Percentiles rank a stretch among this genome's conserved stretches.
Conservation (phyloP, 371 early-diverging fungal species). For the Apophysomyces sp. region DNA sequence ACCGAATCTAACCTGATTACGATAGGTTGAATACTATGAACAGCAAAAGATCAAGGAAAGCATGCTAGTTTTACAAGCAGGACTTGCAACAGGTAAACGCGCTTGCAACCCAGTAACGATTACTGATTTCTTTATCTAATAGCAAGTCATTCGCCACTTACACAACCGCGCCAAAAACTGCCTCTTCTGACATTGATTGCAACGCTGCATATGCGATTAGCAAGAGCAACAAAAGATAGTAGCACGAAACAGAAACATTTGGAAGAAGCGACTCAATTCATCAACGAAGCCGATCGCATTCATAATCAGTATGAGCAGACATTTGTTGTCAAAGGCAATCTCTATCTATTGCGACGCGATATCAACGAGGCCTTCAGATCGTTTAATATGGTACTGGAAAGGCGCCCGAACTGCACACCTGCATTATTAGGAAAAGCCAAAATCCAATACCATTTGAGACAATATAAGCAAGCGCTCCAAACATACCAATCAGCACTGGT, state of each 20-base stretch:
- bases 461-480: slow-evolving; percentile 64
- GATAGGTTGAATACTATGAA: slow-evolving; percentile 76
- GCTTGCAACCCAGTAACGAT: not conserved
- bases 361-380: slow-evolving; percentile 68
- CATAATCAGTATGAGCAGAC: slow-evolving; percentile 68
- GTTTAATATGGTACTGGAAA: slow-evolving; percentile 65
- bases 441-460: slow-evolving; percentile 55
- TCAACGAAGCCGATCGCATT: slow-evolving; percentile 74
- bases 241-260: slow-evolving; percentile 55
- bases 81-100: slow-evolving; percentile 54
- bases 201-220: slow-evolving; percentile 64
- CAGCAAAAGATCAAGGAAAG: slow-evolving; percentile 63
- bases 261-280: slow-evolving; percentile 64
- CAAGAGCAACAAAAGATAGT: slow-evolving; percentile 40
- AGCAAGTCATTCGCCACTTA: slow-evolving; percentile 47
- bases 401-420: slow-evolving; percentile 66
- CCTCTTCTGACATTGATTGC: slow-evolving; percentile 68
- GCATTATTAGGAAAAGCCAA: slow-evolving; percentile 79
- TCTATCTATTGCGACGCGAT: slow-evolving; percentile 58
- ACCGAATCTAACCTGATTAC: not conserved
- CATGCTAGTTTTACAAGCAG: slow-evolving; percentile 59
- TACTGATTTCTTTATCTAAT: not conserved
- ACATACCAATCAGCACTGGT: slow-evolving; percentile 75
- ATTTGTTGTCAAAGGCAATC: slow-evolving; percentile 66
- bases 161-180: slow-evolving; percentile 60